These are phyloP conservation scores for Akanthomyces lecanii DNA, from an alignment of 2,329 filamentous ascomycete genomes.

Conservation along the genomic window DNA sequence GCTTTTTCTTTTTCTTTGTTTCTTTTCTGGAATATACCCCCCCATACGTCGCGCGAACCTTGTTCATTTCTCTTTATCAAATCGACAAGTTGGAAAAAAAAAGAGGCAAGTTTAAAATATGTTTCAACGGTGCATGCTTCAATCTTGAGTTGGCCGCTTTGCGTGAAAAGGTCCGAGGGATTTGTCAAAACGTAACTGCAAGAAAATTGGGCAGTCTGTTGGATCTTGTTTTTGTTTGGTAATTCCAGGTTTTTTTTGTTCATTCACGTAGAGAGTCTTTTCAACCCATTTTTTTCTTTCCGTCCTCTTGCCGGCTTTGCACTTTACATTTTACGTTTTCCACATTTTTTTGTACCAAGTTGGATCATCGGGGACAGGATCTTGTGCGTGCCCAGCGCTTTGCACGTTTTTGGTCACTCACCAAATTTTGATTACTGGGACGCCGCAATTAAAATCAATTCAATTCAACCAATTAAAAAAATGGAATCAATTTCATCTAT, in stretches of 20 bases:
- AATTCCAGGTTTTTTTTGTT: neutral
- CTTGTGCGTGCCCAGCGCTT: too few species aligned
- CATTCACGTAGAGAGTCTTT: neutral
- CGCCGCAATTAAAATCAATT: too few species aligned
- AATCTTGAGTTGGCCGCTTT: too few species aligned
- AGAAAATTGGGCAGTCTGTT: neutral
- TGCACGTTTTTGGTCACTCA: too few species aligned
- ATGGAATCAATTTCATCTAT: neutral
- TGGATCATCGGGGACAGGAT: too few species aligned
- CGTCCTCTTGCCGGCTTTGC: too few species aligned
- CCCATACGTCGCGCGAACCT: neutral
- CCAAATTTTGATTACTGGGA: too few species aligned
- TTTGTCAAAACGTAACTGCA: too few species aligned
- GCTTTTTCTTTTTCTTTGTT: neutral
- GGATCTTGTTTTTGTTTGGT: neutral
- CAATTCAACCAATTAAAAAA: neutral
- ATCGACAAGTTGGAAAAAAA: neutral
- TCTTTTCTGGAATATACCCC: conserved; percentile 15
- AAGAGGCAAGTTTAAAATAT: neutral
- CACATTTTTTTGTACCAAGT: neutral
- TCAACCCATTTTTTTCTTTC: neutral
- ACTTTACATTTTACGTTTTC: neutral
- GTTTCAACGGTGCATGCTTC: too few species aligned
- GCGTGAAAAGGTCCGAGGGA: too few species aligned
- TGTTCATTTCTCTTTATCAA: neutral